Percentiles rank a stretch among this genome's conserved stretches.
Evolutionary conservation across 2,329 filamentous ascomycete species (phyloP).

Genomic region (Cryphonectria parasitica): DNA sequence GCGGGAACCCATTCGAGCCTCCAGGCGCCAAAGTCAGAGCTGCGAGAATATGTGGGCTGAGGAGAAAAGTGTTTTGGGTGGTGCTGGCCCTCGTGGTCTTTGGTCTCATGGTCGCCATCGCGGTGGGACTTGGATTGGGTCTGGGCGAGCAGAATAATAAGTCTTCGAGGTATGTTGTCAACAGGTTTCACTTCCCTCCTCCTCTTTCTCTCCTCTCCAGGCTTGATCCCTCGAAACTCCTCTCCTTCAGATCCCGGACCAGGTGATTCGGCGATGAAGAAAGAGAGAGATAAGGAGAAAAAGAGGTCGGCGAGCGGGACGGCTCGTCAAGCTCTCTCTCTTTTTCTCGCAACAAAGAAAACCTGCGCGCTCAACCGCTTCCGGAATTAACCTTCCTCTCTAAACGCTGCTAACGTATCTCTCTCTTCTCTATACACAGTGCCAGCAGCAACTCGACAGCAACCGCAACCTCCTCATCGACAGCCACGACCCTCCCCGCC

Average conservation of each 20-base stretch:
- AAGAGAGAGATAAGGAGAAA: not conserved
- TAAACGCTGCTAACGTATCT: not conserved
- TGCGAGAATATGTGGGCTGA: conserved; percentile 38
- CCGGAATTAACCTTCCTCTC: not conserved
- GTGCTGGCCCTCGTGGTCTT: conserved; percentile 37
- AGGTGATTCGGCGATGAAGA: not conserved
- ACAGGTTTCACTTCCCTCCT: not conserved
- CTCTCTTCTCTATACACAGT: not conserved
- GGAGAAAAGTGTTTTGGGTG: conserved; percentile 36
- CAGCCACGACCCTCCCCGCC: conserved; percentile 20
- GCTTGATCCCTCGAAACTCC: not conserved
- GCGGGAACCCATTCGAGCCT: conserved; percentile 20
- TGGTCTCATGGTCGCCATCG: conserved; percentile 38
- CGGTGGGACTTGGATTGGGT: conserved; percentile 40
- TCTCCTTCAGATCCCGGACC: not conserved
- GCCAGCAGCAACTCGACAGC: not conserved
- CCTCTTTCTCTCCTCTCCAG: not conserved
- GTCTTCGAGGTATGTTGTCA: conserved; percentile 2
- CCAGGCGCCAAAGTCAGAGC: conserved; percentile 9
- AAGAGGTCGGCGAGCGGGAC: conserved; percentile 7
- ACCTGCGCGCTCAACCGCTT: not conserved
- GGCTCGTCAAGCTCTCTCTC: conserved; percentile 8
- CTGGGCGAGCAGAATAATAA: conserved; percentile 31
- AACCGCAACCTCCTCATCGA: conserved; percentile 4
- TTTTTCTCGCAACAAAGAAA: not conserved